Evolutionary conservation across 2,329 filamentous ascomycete species (phyloP).

Genomic region (Penicillium paneum): DNA sequence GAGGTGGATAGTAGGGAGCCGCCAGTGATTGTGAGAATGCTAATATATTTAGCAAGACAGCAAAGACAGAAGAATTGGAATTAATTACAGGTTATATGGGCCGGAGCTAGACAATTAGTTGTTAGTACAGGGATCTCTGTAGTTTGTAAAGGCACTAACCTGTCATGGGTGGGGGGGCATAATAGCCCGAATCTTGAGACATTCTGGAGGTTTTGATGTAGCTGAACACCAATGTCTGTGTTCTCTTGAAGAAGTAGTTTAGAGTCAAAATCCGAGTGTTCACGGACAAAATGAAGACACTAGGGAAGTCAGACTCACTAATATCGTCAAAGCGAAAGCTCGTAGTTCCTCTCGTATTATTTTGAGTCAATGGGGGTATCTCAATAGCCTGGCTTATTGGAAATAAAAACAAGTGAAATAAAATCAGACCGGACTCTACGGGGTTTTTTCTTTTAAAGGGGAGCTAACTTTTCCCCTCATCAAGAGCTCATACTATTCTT

Average conservation of each 20-base stretch:
- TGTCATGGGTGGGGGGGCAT: conserved; percentile 1
- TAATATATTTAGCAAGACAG: background rate
- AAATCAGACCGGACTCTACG: background rate
- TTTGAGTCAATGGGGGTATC: background rate
- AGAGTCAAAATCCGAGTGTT: background rate
- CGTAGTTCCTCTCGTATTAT: background rate
- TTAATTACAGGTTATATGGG: conserved; percentile 17
- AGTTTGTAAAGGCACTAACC: background rate
- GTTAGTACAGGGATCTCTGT: background rate
- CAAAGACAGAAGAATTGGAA: no score
- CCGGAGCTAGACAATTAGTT: conserved; percentile 7
- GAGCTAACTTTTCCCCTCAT: background rate
- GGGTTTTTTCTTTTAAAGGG: background rate
- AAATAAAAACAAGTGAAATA: background rate
- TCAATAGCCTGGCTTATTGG: background rate
- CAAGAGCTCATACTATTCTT: background rate
- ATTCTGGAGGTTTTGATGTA: background rate
- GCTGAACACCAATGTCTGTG: background rate
- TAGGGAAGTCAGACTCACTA: background rate
- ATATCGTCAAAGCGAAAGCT: background rate
- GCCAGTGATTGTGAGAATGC: background rate
- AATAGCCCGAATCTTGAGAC: background rate
- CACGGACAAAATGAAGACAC: background rate
- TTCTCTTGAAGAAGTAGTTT: background rate
- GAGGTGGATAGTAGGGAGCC: conserved; percentile 24